Evolutionary conservation across 306 rosid species (phyloP).

Genomic region (Leucaena leucocephala): DNA sequence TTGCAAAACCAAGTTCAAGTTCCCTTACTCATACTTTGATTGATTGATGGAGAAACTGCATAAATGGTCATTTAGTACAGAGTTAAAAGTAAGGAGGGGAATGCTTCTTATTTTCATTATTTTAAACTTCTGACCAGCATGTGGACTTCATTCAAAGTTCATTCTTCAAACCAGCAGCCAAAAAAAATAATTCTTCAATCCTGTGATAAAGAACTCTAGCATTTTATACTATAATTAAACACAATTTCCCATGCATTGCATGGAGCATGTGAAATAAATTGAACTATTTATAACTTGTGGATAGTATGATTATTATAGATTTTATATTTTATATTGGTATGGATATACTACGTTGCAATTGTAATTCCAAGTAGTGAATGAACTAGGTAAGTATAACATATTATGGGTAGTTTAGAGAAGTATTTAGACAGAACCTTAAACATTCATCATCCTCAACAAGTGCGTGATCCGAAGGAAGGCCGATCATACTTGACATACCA

Average conservation of each 20-base stretch:
- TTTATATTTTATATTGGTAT: not conserved
- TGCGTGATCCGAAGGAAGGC: constrained; percentile 96
- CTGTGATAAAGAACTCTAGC: not conserved
- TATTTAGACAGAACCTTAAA: constrained; percentile 59
- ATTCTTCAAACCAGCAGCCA: not conserved
- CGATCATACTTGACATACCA: constrained; percentile 84
- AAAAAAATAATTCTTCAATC: not conserved
- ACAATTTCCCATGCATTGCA: not conserved
- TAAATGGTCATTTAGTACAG: constrained; percentile 27
- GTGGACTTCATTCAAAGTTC: not conserved
- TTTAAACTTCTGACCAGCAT: not conserved
- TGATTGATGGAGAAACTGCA: constrained; percentile 17
- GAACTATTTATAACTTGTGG: not conserved
- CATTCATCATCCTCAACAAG: constrained; percentile 89
- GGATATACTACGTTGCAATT: not conserved
- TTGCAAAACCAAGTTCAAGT: not conserved
- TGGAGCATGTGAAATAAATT: not conserved
- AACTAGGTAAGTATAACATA: constrained; percentile 7
- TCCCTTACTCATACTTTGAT: constrained; percentile 10
- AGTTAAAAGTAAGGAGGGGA: not conserved
- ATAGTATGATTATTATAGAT: not conserved
- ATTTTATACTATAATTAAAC: not conserved
- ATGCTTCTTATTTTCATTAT: not conserved
- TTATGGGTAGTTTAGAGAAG: constrained; percentile 28
- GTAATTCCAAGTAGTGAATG: constrained; percentile 26